Percentiles rank a stretch among this genome's conserved stretches.
These are phyloP conservation scores for Friedmanniomyces endolithicus DNA, from an alignment of 495 filamentous ascomycete species.

Conservation along the genomic window DNA sequence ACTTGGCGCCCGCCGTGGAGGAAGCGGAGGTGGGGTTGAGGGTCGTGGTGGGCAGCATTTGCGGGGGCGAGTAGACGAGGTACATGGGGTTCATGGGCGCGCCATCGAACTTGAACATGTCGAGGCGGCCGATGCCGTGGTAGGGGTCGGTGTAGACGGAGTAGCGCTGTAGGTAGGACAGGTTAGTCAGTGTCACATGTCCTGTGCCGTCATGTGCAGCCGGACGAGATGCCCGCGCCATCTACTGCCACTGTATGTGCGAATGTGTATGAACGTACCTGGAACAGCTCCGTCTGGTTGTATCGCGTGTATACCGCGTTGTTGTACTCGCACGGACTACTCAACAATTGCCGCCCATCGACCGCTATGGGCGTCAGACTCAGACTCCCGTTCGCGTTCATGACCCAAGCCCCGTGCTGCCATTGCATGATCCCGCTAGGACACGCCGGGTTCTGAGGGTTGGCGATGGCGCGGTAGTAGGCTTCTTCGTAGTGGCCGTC, in stretches of 20 bases:
- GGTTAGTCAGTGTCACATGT: not conserved
- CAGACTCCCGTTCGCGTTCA: conserved; percentile 47
- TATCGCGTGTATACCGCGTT: conserved; percentile 52
- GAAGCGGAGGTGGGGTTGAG: conserved; percentile 38
- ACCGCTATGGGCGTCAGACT: conserved; percentile 49
- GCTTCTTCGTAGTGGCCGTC: conserved; percentile 65
- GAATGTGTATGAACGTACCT: conserved; percentile 33
- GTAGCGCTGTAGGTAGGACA: conserved; percentile 41
- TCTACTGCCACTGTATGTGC: not conserved
- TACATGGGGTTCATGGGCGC: conserved; percentile 62
- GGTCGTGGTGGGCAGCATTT: conserved; percentile 63
- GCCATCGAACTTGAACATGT: conserved; percentile 54
- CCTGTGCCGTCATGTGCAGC: not conserved
- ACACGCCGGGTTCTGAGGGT: conserved; percentile 53
- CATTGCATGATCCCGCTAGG: conserved; percentile 62
- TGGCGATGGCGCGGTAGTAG: conserved; percentile 59
- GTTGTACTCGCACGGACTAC: conserved; percentile 48
- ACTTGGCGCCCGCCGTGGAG: conserved; percentile 27
- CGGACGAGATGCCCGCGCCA: not conserved
- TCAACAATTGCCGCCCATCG: conserved; percentile 61
- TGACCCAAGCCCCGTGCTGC: conserved; percentile 56
- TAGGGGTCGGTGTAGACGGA: conserved; percentile 50
- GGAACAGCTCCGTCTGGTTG: conserved; percentile 53
- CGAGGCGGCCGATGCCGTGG: conserved; percentile 49
- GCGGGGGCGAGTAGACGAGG: conserved; percentile 52